Evolutionary conservation across 2,329 filamentous ascomycete genomes (phyloP).

Genomic region (Tolypocladium capitatum): DNA sequence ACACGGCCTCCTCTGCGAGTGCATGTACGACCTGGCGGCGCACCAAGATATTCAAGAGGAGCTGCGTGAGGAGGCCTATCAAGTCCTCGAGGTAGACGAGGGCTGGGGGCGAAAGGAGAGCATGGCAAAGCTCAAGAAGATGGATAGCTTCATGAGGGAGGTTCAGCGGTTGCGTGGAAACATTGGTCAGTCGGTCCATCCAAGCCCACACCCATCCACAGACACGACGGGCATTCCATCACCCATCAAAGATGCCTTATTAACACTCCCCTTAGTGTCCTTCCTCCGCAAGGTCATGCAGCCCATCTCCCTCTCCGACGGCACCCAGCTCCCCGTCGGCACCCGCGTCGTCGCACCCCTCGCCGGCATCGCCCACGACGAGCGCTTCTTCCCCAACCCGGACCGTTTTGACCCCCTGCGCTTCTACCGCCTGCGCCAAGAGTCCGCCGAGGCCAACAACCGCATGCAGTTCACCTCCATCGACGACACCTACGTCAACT

Average conservation of each 20-base stretch:
- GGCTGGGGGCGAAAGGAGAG: constrained; percentile 29
- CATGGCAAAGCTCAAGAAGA: constrained; percentile 29
- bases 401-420: constrained; percentile 34
- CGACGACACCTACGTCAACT: constrained; percentile 29
- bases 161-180: constrained; percentile 25
- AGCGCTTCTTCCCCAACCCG: constrained; percentile 24
- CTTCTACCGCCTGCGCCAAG: constrained; percentile 31
- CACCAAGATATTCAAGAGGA: constrained; percentile 33
- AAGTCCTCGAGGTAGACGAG: constrained; percentile 26
- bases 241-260: too few relatives aligned
- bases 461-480: constrained; percentile 30
- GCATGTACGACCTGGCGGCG: constrained; percentile 35
- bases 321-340: constrained; percentile 27
- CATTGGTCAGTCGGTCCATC: constrained; percentile 20
- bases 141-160: constrained; percentile 37
- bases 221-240: too few relatives aligned
- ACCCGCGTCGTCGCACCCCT: constrained; percentile 28
- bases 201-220: too few relatives aligned
- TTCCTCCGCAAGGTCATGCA: constrained; percentile 33
- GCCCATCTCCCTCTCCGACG: constrained; percentile 30
- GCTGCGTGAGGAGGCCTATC: constrained; percentile 33
- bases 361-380: constrained; percentile 27
- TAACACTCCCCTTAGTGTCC: constrained; percentile 21
- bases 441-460: constrained; percentile 22
- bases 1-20: constrained; percentile 30